Conservation (phyloP, 1,284 basidiomycete genomes). For the Fistulinella staudtii region DNA sequence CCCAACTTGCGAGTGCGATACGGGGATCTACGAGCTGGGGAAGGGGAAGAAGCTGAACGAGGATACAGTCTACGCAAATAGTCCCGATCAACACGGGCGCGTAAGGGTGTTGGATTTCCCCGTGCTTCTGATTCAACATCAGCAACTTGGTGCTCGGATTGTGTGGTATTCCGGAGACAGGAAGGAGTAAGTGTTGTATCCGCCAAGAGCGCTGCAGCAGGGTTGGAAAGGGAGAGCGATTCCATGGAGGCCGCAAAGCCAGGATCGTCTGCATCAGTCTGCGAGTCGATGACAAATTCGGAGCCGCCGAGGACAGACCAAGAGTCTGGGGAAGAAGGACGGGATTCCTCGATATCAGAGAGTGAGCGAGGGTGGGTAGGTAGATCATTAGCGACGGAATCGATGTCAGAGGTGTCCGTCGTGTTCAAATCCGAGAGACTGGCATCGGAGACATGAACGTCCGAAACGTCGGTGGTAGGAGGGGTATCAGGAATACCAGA, state of each 20-base stretch:
- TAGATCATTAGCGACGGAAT: constrained; percentile 14
- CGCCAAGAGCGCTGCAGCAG: background rate
- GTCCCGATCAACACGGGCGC: constrained; percentile 18
- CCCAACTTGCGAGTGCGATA: constrained; percentile 19
- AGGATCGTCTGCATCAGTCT: constrained; percentile 17
- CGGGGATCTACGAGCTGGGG: constrained; percentile 34
- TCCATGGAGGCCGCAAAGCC: constrained; percentile 32
- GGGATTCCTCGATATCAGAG: constrained; percentile 28
- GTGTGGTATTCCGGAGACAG: background rate
- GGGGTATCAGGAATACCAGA: constrained; percentile 54
- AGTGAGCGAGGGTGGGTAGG: constrained; percentile 13
- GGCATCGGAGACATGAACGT: constrained; percentile 39
- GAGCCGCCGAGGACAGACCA: constrained; percentile 19
- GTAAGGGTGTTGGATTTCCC: constrained; percentile 4
- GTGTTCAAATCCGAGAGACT: constrained; percentile 16
- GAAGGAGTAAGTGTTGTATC: constrained; percentile 9
- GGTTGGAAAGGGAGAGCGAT: constrained; percentile 28
- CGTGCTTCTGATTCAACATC: background rate
- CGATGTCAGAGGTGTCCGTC: constrained; percentile 18
- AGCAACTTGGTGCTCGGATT: background rate
- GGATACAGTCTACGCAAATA: constrained; percentile 13
- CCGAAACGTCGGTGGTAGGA: constrained; percentile 60
- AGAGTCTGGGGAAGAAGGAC: constrained; percentile 21
- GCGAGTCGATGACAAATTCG: constrained; percentile 11
- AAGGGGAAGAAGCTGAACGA: constrained; percentile 41